These are phyloP conservation scores for Gossypium schwendimanii DNA, from an alignment of 441 rosid genomes.

Conservation along the genomic window DNA sequence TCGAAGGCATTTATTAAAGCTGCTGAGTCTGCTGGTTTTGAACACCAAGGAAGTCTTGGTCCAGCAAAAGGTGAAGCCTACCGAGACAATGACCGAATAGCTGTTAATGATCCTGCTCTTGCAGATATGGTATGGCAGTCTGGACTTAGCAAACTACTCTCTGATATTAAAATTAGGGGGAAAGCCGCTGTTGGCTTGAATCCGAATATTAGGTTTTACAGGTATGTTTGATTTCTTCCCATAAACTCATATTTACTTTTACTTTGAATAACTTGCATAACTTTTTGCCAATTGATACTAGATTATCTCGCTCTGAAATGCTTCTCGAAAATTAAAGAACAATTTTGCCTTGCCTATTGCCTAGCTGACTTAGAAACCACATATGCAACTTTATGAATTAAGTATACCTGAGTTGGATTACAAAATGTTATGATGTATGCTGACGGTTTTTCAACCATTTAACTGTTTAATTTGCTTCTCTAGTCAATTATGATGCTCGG, in stretches of 20 bases:
- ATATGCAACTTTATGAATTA: slow-evolving; percentile 5
- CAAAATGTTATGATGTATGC: neutral
- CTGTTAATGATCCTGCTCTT: slow-evolving; percentile 61
- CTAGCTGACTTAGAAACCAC: neutral
- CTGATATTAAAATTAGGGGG: slow-evolving; percentile 67
- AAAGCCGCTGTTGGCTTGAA: slow-evolving; percentile 80
- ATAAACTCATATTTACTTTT: neutral
- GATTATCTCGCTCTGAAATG: neutral
- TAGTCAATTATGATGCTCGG: neutral
- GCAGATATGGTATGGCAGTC: slow-evolving; percentile 67
- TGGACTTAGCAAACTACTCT: slow-evolving; percentile 53
- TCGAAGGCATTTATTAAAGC: slow-evolving; percentile 54
- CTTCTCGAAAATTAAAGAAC: neutral
- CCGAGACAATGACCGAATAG: slow-evolving; percentile 74
- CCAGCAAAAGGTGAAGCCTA: slow-evolving; percentile 88
- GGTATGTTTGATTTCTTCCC: slow-evolving; percentile 32
- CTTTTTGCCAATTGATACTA: neutral
- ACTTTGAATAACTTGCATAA: neutral
- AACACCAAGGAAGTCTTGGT: slow-evolving; percentile 87
- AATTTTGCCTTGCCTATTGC: neutral
- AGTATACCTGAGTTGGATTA: neutral
- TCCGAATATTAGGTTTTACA: slow-evolving; percentile 78
- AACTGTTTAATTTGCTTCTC: neutral
- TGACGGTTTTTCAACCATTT: neutral
- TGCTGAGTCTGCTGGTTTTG: slow-evolving; percentile 73